phyloP scores from a whole-genome alignment of 768 basidiomycete species.

The Melanogaster broomeanus region DNA sequence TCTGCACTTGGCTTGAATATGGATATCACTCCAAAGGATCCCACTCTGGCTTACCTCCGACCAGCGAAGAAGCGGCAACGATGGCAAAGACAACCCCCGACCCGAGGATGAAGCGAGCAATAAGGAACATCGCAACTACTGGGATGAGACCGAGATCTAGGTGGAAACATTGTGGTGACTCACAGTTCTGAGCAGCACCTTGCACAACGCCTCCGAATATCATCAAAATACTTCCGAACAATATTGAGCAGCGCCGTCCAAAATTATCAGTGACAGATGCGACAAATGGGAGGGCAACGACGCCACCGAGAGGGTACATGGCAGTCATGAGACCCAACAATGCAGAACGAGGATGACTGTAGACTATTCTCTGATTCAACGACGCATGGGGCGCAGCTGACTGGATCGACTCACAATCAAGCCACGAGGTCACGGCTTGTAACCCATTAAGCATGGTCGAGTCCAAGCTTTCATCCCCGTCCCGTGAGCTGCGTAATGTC shows the following conservation, averaged over 20 bases:
- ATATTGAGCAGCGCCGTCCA: conserved; percentile 17
- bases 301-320: conserved; percentile 62
- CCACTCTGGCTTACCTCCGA: conserved; percentile 16
- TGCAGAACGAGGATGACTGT: conserved; percentile 51
- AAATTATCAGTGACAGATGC: conserved; percentile 8
- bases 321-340: conserved; percentile 58
- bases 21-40: too few species aligned
- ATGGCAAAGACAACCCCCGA: conserved; percentile 11
- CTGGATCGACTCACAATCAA: conserved; percentile 43
- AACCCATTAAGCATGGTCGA: conserved; percentile 65
- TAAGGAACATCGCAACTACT: conserved; percentile 14
- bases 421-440: conserved; percentile 60
- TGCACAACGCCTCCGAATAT: conserved; percentile 16
- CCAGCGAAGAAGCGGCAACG: conserved; percentile 21
- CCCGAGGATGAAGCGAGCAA: conserved; percentile 19
- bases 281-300: conserved; percentile 49
- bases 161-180: background rate
- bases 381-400: background rate
- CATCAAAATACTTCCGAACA: conserved; percentile 8
- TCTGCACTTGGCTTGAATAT: conserved; percentile 2
- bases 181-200: conserved; percentile 14
- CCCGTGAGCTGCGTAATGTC: conserved; percentile 63
- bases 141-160: background rate
- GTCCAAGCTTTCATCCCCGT: conserved; percentile 50
- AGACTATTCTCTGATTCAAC: conserved; percentile 40